These are phyloP conservation scores for Trichaptum fuscoviolaceum DNA, from an alignment of 768 basidiomycete species.

Conservation along the genomic window DNA sequence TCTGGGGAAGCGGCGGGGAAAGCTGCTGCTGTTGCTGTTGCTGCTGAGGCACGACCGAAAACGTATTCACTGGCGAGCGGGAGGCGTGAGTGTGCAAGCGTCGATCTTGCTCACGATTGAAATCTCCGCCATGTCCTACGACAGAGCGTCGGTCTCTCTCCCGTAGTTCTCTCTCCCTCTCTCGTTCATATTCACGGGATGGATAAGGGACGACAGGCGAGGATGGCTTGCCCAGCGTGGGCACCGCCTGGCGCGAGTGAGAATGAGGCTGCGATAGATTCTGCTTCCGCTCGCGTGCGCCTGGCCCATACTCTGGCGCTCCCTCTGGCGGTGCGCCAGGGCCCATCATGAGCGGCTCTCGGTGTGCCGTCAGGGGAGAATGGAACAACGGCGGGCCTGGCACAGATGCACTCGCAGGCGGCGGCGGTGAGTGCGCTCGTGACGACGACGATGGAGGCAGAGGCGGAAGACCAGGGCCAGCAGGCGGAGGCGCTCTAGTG, in stretches of 20 bases:
- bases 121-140: not conserved
- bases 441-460: slow-evolving; percentile 6
- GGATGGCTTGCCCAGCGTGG: slow-evolving; percentile 11
- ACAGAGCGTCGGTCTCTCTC: too few relatives aligned
- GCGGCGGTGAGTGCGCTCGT: not conserved
- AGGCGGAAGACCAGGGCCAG: slow-evolving; percentile 2
- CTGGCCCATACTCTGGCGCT: not conserved
- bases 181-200: not conserved
- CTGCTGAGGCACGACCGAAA: not conserved
- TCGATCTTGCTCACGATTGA: not conserved
- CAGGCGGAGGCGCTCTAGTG: not conserved
- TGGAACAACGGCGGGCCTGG: not conserved
- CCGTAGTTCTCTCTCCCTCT: not conserved
- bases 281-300: slow-evolving; percentile 3
- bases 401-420: not conserved
- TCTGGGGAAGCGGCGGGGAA: not conserved
- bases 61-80: not conserved
- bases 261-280: slow-evolving; percentile 14
- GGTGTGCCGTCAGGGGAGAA: not conserved
- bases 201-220: slow-evolving; percentile 1
- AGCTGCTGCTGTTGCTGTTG: not conserved
- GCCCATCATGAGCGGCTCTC: not conserved
- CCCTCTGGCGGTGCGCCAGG: not conserved
- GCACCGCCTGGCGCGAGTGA: slow-evolving; percentile 9
- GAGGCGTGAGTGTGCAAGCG: not conserved